These are phyloP conservation scores for Discostella pseudostelligera DNA, from an alignment of 108 stramenopile species.

Conservation along the genomic window DNA sequence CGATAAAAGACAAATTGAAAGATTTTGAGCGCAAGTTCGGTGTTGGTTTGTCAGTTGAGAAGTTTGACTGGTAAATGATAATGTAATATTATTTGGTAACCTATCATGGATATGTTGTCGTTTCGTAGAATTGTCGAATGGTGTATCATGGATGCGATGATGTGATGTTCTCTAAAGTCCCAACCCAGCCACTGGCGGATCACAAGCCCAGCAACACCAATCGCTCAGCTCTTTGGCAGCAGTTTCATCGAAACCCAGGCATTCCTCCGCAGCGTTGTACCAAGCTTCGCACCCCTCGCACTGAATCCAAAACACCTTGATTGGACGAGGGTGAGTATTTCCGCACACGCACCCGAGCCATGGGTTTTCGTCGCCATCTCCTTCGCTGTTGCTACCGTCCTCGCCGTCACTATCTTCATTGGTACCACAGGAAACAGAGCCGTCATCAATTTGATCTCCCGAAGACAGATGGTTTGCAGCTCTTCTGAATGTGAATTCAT, in stretches of 20 bases:
- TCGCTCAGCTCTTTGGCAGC: constrained; percentile 45
- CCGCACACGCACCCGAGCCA: constrained; percentile 81
- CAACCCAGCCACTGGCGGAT: constrained; percentile 36
- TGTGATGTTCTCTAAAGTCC: constrained; percentile 11
- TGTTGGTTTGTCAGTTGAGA: constrained; percentile 25
- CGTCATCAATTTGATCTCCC: not conserved
- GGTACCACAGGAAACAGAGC: not conserved
- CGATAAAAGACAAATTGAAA: constrained; percentile 10
- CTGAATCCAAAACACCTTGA: constrained; percentile 73
- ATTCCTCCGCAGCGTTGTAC: constrained; percentile 60
- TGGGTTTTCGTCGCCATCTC: constrained; percentile 54
- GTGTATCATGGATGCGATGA: too few species aligned
- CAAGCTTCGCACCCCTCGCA: constrained; percentile 74
- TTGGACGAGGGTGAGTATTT: constrained; percentile 44
- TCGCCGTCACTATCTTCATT: too few species aligned
- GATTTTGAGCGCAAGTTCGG: constrained; percentile 16
- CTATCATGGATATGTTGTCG: too few species aligned
- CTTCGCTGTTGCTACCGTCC: too few species aligned
- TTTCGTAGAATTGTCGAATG: too few species aligned
- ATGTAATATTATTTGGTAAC: too few species aligned
- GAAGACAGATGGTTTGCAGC: not conserved
- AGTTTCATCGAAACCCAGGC: constrained; percentile 61
- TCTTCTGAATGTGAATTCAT: not conserved
- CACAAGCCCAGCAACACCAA: constrained; percentile 43
- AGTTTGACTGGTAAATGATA: constrained; percentile 35